Percentiles rank a stretch among this genome's conserved stretches.
phyloP scores from a whole-genome alignment of 768 basidiomycete species.

The Rhodotorula sphaerocarpa region DNA sequence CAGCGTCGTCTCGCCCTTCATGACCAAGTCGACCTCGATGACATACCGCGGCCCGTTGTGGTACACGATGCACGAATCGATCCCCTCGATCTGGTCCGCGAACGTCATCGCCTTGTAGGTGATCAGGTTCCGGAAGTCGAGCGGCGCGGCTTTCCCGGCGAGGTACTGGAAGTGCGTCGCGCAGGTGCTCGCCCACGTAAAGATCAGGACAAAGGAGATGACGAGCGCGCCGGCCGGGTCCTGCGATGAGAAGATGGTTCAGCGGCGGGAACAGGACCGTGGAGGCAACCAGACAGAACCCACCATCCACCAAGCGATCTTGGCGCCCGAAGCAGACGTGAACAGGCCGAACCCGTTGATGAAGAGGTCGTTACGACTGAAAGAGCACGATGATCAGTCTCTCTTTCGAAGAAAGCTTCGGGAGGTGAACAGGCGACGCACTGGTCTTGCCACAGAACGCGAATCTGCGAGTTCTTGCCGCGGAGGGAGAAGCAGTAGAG shows the following conservation, averaged over 20 bases:
- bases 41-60: constrained; percentile 60
- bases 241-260: constrained; percentile 2
- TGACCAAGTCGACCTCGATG: constrained; percentile 84
- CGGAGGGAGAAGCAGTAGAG: constrained; percentile 74
- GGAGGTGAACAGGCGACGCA: constrained; percentile 53
- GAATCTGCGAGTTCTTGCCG: constrained; percentile 77
- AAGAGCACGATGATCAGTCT: constrained; percentile 47
- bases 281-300: constrained; percentile 66
- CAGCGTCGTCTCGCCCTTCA: constrained; percentile 77
- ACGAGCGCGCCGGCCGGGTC: constrained; percentile 43
- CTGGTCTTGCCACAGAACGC: constrained; percentile 94
- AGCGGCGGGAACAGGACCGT: background rate
- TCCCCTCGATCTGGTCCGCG: constrained; percentile 68
- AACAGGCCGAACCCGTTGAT: constrained; percentile 44
- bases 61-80: constrained; percentile 89
- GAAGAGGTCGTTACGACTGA: constrained; percentile 24
- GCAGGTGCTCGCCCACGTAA: constrained; percentile 65
- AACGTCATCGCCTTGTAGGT: constrained; percentile 91
- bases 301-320: constrained; percentile 44
- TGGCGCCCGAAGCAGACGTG: constrained; percentile 45
- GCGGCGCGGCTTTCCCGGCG: constrained; percentile 84
- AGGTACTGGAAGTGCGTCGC: constrained; percentile 74
- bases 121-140: constrained; percentile 76
- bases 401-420: constrained; percentile 48
- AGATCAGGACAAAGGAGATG: constrained; percentile 53